Conservation (phyloP, 2,329 filamentous ascomycete species). For the Myriangium duriaei region DNA sequence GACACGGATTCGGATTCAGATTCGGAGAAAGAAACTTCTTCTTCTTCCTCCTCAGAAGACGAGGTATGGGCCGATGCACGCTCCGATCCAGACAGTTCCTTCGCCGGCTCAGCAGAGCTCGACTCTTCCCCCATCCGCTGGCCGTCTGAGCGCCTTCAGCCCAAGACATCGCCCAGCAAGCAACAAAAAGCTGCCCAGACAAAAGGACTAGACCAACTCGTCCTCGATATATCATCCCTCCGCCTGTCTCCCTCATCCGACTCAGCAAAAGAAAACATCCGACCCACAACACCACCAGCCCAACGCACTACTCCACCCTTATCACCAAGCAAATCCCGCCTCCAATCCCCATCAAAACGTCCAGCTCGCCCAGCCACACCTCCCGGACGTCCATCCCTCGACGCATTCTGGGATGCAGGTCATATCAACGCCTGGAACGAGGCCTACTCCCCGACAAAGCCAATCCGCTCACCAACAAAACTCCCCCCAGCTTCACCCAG, state of each 20-base stretch:
- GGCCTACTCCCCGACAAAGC: constrained; percentile 43
- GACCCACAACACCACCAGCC: constrained; percentile 1
- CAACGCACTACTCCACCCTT: constrained; percentile 26
- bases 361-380: constrained; percentile 38
- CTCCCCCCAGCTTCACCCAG: constrained; percentile 8
- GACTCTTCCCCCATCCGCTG: constrained; percentile 1
- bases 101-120: background rate
- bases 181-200: background rate
- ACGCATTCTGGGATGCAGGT: constrained; percentile 49
- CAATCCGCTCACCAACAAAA: constrained; percentile 27
- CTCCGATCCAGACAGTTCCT: constrained; percentile 7
- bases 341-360: constrained; percentile 38
- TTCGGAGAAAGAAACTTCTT: background rate
- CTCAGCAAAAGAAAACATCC: constrained; percentile 22
- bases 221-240: background rate
- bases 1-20: too few species aligned
- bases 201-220: background rate
- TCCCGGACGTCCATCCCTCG: constrained; percentile 41
- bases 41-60: constrained; percentile 4
- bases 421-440: constrained; percentile 53
- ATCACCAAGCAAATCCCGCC: constrained; percentile 30
- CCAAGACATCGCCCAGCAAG: background rate
- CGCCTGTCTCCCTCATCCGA: background rate
- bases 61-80: constrained; percentile 9
- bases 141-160: constrained; percentile 2